Percentiles rank a stretch among this genome's conserved stretches.
phyloP scores from a whole-genome alignment of 2,329 filamentous ascomycete genomes.

The Paecilomyces variotii region DNA sequence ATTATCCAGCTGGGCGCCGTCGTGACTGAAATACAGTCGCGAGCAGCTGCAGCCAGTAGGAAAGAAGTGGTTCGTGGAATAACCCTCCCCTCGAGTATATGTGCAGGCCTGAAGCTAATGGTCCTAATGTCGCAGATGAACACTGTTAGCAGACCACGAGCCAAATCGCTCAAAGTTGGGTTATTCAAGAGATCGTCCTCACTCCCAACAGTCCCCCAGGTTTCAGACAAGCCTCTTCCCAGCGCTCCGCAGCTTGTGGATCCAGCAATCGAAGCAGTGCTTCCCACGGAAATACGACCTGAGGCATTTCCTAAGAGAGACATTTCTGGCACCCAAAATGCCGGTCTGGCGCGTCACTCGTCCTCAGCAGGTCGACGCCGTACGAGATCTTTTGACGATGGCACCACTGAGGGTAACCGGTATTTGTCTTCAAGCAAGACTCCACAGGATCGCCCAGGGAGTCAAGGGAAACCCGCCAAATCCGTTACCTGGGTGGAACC shows the following conservation, averaged over 20 bases:
- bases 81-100: conserved; percentile 3
- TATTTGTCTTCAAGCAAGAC: not conserved
- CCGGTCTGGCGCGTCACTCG: not conserved
- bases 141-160: conserved; percentile 5
- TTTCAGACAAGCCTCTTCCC: conserved; percentile 23
- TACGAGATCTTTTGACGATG: conserved; percentile 15
- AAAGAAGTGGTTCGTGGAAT: conserved; percentile 57
- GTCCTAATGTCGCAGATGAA: not conserved
- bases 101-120: not conserved
- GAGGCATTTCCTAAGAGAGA: conserved; percentile 9
- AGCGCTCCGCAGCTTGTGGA: conserved; percentile 13
- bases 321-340: conserved; percentile 8
- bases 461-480: conserved; percentile 14
- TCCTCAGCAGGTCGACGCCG: not conserved
- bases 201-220: not conserved
- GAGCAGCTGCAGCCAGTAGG: conserved; percentile 74
- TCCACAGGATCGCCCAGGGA: conserved; percentile 1
- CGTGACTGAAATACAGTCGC: conserved; percentile 76
- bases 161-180: conserved; percentile 15
- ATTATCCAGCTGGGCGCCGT: conserved; percentile 67
- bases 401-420: not conserved
- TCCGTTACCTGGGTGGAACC: not conserved
- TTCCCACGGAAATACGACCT: conserved; percentile 7
- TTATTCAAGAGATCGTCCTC: conserved; percentile 15
- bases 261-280: conserved; percentile 5